Base-by-base conservation (phyloP, 768 basidiomycete species). In the Hericium alpestre region DNA sequence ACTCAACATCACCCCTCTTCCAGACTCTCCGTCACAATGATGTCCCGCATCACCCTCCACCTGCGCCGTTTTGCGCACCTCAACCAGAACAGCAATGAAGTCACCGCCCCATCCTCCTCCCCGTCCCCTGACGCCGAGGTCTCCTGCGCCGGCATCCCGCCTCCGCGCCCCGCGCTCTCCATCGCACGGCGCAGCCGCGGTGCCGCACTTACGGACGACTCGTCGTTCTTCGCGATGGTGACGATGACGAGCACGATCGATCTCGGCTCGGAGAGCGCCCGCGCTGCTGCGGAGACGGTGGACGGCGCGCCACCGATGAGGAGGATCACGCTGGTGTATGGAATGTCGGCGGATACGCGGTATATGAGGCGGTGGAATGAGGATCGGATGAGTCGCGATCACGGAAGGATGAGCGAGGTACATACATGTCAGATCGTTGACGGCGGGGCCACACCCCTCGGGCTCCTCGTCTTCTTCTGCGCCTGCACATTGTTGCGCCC, bases 21-120 rank as follows among this genome's bases (percentile, higher is more conserved):
- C 16, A 40, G 4, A 46, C 39, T 22, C 32, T 41, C 13, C 20
- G 80, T 85, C 11, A 73, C 81, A 1, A 86, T 84, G 81, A 83
- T 84, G 76, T 83, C 82, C 7, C 77, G 83, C 13, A 84, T 86
- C 56, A 84, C 83, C 2, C 74, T 86, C 43, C 81, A 79, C 64
- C 72, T 84, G 38, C 32, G 38, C 15, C 46, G 32, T 7, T 56
- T 56, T 10, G 15, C 18, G 7, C 9, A 51, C 22, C 9, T 25
- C 25, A 20, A 7, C 49, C 49, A 12, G 22, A 51, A 6, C 11
- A 16, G 18, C 49, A 51, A 11, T 3, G 27, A 22, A 11, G 20
- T 15, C 22, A 23, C 37, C 52, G 16, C 38, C 37, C 12, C 25
- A n/a, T 6, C 37, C 2, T 3, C 11, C 9, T 38, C 15, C 16